phyloP scores from a whole-genome alignment of 1,284 basidiomycete genomes.

The Leccinum pallidistipes region DNA sequence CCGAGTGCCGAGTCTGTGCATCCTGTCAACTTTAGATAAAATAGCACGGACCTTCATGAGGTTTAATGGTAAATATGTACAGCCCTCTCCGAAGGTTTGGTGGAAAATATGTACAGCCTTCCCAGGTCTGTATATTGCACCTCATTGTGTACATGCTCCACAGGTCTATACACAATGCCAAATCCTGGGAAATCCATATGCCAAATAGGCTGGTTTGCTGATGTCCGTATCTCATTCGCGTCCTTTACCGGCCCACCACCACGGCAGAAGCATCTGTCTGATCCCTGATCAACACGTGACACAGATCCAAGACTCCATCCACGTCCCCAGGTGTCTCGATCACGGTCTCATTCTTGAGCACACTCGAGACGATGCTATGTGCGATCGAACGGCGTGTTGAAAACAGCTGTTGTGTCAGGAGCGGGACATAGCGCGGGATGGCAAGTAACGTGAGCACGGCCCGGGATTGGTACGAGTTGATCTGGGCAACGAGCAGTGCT shows the following conservation, averaged over 20 bases:
- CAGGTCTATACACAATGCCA: no score
- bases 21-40: no score
- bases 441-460: conserved; percentile 93
- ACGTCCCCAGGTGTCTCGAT: no score
- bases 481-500: conserved; percentile 85
- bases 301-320: conserved; percentile 86
- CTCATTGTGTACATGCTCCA: no score
- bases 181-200: no score
- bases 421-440: conserved; percentile 81
- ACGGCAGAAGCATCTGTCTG: conserved; percentile 67
- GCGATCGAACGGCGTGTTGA: conserved; percentile 70
- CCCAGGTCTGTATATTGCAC: no score
- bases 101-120: no score
- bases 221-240: conserved; percentile 47
- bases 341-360: background rate
- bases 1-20: no score
- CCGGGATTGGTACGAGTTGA: conserved; percentile 92
- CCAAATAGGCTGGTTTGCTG: no score
- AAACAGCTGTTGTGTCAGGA: conserved; percentile 84
- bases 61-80: no score
- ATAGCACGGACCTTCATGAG: no score
- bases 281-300: conserved; percentile 88
- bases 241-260: conserved; percentile 24
- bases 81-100: no score
- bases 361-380: conserved; percentile 85